Conservation (phyloP, 208 protist genomes). For the Willaertia magna region DNA sequence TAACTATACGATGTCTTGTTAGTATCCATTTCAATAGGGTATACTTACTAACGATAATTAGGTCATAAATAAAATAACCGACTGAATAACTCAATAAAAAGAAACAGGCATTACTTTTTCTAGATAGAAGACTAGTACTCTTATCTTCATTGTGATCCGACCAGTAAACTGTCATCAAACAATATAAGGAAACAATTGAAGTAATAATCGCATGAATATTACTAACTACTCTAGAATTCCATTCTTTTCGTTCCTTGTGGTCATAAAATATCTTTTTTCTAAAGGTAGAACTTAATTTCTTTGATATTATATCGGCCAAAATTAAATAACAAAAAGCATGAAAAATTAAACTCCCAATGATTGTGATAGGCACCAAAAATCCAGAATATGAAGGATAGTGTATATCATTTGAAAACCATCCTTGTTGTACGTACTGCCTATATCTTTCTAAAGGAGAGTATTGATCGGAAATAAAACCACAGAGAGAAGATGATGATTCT, state of each 20-base stretch:
- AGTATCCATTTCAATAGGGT: too few relatives aligned
- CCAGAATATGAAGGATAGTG: neutral
- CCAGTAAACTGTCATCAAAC: neutral
- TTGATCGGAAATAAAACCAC: neutral
- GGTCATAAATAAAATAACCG: neutral
- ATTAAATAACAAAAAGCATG: neutral
- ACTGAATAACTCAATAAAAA: neutral
- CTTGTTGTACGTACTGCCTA: neutral
- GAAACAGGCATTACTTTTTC: neutral
- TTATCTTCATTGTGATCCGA: neutral
- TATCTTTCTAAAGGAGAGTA: neutral
- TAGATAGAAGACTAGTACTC: neutral
- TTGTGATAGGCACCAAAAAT: neutral
- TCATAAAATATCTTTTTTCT: neutral
- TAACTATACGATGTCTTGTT: too few relatives aligned
- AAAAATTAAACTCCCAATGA: neutral
- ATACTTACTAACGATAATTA: neutral
- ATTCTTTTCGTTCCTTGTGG: neutral
- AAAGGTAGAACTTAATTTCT: neutral
- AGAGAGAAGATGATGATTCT: neutral
- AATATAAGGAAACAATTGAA: neutral
- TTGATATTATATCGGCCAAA: neutral
- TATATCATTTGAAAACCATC: neutral
- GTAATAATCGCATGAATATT: neutral
- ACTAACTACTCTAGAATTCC: neutral